Percentiles rank a stretch among this genome's conserved stretches.
Conservation (phyloP, 1,284 basidiomycete species). For the Irpex sp. region DNA sequence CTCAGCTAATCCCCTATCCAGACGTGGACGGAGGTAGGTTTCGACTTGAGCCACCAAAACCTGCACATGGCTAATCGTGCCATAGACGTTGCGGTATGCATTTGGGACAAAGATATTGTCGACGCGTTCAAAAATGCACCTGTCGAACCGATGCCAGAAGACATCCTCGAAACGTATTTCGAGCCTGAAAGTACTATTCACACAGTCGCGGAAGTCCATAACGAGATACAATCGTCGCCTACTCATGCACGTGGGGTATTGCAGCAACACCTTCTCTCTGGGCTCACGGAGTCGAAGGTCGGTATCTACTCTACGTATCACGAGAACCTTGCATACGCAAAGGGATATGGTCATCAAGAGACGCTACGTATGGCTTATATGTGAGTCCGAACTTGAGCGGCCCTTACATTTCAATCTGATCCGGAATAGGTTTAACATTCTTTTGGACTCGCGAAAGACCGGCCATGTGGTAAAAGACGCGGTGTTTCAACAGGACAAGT, state of each 20-base stretch:
- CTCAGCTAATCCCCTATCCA: conserved; percentile 22
- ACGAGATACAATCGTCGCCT: conserved; percentile 22
- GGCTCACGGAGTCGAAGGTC: conserved; percentile 46
- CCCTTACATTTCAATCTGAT: not conserved
- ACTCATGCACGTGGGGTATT: conserved; percentile 36
- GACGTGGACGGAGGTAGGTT: conserved; percentile 69
- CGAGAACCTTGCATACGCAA: conserved; percentile 46
- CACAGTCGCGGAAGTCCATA: conserved; percentile 39
- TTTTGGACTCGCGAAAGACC: conserved; percentile 33
- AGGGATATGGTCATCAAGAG: conserved; percentile 44
- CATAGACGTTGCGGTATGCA: conserved; percentile 55
- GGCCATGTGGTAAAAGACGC: conserved; percentile 23
- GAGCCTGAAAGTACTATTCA: conserved; percentile 41
- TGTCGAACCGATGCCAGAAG: conserved; percentile 34
- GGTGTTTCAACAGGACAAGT: conserved; percentile 18
- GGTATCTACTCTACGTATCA: conserved; percentile 64
- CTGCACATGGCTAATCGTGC: not conserved
- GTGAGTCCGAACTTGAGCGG: conserved; percentile 33
- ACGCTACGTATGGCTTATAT: conserved; percentile 62
- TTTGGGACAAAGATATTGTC: conserved; percentile 45
- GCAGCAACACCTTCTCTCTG: conserved; percentile 44
- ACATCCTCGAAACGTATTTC: conserved; percentile 45
- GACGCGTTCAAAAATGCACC: conserved; percentile 41
- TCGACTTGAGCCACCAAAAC: not conserved
- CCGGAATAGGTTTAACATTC: conserved; percentile 29